Conservation (phyloP, 768 basidiomycete species). For the Rubroboletus pulcherrimus region DNA sequence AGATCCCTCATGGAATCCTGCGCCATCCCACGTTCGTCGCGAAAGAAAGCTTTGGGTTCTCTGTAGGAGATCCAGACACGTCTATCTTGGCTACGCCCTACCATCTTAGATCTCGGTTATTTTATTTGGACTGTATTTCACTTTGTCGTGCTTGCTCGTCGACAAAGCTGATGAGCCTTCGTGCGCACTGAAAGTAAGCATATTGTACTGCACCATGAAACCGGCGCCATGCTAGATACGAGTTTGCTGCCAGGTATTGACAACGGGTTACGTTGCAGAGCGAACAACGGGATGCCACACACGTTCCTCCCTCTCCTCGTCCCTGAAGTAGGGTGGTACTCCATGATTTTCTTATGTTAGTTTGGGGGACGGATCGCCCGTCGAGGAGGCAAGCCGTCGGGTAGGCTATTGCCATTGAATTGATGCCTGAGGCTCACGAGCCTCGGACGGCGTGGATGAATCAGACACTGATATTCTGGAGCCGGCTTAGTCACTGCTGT, state of each 20-base stretch:
- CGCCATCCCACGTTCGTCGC: neutral
- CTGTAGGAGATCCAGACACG: neutral
- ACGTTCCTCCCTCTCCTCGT: too few species aligned
- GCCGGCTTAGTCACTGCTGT: neutral
- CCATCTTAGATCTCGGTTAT: neutral
- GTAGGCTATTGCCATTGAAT: too few species aligned
- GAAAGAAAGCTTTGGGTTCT: neutral
- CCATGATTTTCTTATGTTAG: neutral
- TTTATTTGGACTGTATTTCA: neutral
- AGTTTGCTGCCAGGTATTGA: neutral
- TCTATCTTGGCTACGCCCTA: neutral
- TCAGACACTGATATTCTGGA: neutral
- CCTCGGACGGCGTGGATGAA: too few species aligned
- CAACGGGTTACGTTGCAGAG: neutral
- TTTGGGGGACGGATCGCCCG: neutral
- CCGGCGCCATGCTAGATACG: neutral
- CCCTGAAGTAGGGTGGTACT: neutral
- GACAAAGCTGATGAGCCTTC: neutral
- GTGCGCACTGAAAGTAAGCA: neutral
- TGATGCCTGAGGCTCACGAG: too few species aligned
- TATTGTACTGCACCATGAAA: neutral
- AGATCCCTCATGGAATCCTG: neutral
- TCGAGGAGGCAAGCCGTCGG: too few species aligned
- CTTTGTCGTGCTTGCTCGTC: neutral
- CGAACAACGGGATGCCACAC: neutral